phyloP scores from a whole-genome alignment of 2,329 filamentous ascomycete species.

The Hyphodiscus sp. region DNA sequence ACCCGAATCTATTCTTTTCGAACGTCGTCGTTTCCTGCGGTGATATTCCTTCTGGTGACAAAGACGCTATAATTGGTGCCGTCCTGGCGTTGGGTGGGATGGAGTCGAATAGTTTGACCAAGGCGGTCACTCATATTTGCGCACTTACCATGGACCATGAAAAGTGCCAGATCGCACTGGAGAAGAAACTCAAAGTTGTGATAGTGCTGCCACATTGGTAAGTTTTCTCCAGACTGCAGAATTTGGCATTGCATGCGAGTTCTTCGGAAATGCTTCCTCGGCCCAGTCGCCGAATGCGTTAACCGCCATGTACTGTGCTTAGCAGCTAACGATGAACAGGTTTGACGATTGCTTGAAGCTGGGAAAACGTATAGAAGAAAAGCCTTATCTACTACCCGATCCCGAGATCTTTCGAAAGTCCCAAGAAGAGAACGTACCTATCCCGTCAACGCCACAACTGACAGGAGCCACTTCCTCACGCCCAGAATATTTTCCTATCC shows the following conservation, averaged over 20 bases:
- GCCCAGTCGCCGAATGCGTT: not conserved
- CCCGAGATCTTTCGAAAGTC: constrained; percentile 68
- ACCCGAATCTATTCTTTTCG: constrained; percentile 84
- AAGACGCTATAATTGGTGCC: constrained; percentile 86
- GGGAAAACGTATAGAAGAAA: constrained; percentile 83
- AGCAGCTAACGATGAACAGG: constrained; percentile 44
- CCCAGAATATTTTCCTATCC: constrained; percentile 36
- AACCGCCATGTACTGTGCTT: not conserved
- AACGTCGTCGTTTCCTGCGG: constrained; percentile 77
- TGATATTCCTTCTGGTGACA: constrained; percentile 77
- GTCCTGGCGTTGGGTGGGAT: constrained; percentile 74
- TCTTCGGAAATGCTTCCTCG: too few species aligned
- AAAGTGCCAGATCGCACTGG: constrained; percentile 57
- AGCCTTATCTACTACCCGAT: constrained; percentile 78
- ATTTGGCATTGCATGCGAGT: too few species aligned
- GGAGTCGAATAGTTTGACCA: constrained; percentile 1
- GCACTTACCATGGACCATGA: constrained; percentile 69
- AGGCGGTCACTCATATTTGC: constrained; percentile 78
- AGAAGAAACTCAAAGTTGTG: constrained; percentile 65
- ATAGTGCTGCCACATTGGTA: constrained; percentile 92
- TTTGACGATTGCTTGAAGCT: constrained; percentile 96
- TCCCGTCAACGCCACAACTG: constrained; percentile 54
- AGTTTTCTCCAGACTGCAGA: not conserved
- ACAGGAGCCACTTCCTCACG: constrained; percentile 57
- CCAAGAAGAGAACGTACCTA: constrained; percentile 48